Conservation (phyloP, 1,284 basidiomycete species). For the Tylopilus sp. region DNA sequence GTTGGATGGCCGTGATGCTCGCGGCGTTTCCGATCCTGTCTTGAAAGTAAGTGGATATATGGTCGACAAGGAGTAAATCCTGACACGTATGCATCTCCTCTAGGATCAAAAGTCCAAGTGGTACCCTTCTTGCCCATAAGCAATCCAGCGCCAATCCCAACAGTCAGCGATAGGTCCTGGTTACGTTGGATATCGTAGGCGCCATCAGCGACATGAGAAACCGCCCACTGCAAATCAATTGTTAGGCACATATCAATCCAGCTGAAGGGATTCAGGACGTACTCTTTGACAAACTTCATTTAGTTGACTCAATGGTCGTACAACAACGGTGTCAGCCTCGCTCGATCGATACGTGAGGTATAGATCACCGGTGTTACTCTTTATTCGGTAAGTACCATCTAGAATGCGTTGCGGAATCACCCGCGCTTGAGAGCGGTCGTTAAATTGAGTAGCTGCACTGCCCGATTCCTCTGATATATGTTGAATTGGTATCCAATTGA, state of each 20-base stretch:
- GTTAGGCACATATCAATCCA: neutral
- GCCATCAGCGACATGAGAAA: neutral
- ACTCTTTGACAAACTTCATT: neutral
- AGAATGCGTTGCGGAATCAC: neutral
- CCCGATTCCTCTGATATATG: neutral
- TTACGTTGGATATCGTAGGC: neutral
- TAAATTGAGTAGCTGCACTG: neutral
- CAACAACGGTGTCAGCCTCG: neutral
- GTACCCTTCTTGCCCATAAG: neutral
- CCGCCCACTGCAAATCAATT: neutral
- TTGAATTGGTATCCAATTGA: neutral
- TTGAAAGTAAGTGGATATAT: neutral
- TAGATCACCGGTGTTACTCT: neutral
- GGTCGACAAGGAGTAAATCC: neutral
- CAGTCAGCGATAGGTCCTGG: neutral
- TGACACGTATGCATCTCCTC: neutral
- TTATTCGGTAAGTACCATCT: neutral
- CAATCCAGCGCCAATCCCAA: neutral
- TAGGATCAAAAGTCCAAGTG: neutral
- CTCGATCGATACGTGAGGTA: neutral
- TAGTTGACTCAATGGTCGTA: neutral
- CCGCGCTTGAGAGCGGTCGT: neutral
- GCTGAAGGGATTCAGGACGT: neutral
- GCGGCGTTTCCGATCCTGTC: neutral
- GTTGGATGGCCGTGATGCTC: neutral